These are phyloP conservation scores for Acacia confusa DNA, from an alignment of 306 rosid genomes.

Conservation along the genomic window DNA sequence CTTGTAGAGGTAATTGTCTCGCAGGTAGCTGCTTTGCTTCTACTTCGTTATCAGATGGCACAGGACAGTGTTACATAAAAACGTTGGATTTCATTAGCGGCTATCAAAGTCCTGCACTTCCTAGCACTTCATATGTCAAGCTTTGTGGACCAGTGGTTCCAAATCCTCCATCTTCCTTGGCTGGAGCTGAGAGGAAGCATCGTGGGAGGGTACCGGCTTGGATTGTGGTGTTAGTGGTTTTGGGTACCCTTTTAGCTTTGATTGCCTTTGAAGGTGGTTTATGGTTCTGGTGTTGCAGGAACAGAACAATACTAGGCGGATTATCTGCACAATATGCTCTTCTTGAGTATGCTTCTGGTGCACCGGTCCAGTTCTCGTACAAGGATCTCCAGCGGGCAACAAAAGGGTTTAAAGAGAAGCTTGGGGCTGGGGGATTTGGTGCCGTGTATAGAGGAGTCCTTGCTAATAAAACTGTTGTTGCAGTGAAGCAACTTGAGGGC, in stretches of 20 bases:
- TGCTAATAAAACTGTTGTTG: slow-evolving; percentile 64
- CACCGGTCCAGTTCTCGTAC: slow-evolving; percentile 76
- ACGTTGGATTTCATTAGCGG: slow-evolving; percentile 31
- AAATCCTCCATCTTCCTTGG: slow-evolving; percentile 36
- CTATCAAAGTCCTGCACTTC: slow-evolving; percentile 37
- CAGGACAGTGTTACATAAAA: slow-evolving; percentile 39
- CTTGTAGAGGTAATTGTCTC: slow-evolving; percentile 41
- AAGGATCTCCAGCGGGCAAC: slow-evolving; percentile 77
- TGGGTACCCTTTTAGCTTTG: slow-evolving; percentile 56
- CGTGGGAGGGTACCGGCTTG: slow-evolving; percentile 39
- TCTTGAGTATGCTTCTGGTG: slow-evolving; percentile 97
- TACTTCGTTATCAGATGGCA: slow-evolving; percentile 44
- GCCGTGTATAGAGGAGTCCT: slow-evolving; percentile 75
- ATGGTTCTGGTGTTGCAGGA: slow-evolving; percentile 83
- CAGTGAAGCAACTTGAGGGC: slow-evolving; percentile 87
- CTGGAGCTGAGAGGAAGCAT: slow-evolving; percentile 18
- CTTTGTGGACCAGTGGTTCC: slow-evolving; percentile 39
- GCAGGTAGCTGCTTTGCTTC: slow-evolving; percentile 38
- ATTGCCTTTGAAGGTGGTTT: slow-evolving; percentile 64
- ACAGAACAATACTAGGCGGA: slow-evolving; percentile 47
- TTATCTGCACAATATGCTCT: slow-evolving; percentile 79
- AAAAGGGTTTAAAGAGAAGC: slow-evolving; percentile 85
- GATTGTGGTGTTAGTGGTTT: slow-evolving; percentile 44
- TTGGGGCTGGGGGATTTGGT: slow-evolving; percentile 89
- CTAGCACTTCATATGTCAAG: slow-evolving; percentile 46